Base-by-base conservation (phyloP, 2,329 filamentous ascomycete genomes). In the Trichophyton simii region DNA sequence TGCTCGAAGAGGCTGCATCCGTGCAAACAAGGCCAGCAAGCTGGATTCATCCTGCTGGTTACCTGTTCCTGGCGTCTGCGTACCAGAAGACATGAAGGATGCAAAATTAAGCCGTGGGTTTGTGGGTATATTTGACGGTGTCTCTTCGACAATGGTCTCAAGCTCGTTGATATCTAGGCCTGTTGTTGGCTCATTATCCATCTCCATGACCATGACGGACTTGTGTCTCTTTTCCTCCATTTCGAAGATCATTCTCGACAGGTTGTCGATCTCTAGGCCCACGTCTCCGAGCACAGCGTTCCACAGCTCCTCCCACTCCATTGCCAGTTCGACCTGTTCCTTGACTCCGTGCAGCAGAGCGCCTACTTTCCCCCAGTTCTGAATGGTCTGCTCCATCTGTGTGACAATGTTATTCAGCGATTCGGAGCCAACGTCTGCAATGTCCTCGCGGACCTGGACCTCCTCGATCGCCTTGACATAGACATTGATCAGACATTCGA, bases 221-320 rank as follows among this genome's bases (percentile, higher is more conserved):
- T 87, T 87, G 73, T 97, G 92, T 57, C 94, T 83, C 66, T 91
- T 87, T 76, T 97, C 94, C 73, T 99, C 94, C 91, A 97, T 96
- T 74, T 97, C 91, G 69, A 97, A 97, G 34, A 97, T 89, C 57
- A 96, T 77, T 44, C 88, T 82, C 68, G 83, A 84, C 15, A 95
- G 79, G 52, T 87, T 86, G 65, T 94, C 88, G 70, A 91, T 86
- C 75, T 99, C 94, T 64, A 87, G 85, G 59, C 91, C 89, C 64
- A 97, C 96, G 71, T 97, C 92, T 52, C 91, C 92, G 2, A 99
- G 79, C 2, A 97, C 92, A 65, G 83, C 89, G 68, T 90, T 90
- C 92, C 94, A 97, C 41, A 99, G 80, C 75, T 97, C 91, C 73
- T 96, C 91, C 92, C 92, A 99, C 71, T 99, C 94, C 91, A 97